phyloP scores from a whole-genome alignment of 148 eudicot species.

The Cornus suecica region DNA sequence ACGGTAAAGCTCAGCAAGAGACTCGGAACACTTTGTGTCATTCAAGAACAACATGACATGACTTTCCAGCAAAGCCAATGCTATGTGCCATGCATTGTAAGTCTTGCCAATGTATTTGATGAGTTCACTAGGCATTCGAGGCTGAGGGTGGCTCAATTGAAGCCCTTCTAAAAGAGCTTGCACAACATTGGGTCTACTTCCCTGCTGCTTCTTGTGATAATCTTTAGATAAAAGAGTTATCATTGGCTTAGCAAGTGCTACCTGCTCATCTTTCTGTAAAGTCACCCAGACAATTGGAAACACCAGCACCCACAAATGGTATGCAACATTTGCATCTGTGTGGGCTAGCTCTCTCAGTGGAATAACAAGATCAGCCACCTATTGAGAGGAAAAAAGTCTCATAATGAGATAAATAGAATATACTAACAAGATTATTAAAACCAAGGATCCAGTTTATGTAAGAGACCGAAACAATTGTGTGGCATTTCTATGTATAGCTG shows the following conservation, averaged over 20 bases:
- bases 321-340: conserved; percentile 99
- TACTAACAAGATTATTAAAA: neutral
- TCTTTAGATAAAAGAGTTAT: conserved; percentile 89
- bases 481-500: no score
- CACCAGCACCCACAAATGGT: conserved; percentile 96
- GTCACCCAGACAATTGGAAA: conserved; percentile 99
- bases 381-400: conserved; percentile 15
- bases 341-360: conserved; percentile 98
- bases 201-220: conserved; percentile 90
- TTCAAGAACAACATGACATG: conserved; percentile 91
- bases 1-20: conserved; percentile 96
- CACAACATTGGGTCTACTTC: conserved; percentile 91
- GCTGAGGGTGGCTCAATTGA: conserved; percentile 98
- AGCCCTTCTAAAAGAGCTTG: conserved; percentile 99
- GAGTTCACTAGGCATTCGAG: conserved; percentile 98
- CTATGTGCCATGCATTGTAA: conserved; percentile 99
- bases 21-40: conserved; percentile 92
- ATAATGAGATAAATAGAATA: neutral
- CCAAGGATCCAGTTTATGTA: neutral
- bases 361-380: conserved; percentile 93
- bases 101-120: conserved; percentile 97
- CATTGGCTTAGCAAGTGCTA: conserved; percentile 93
- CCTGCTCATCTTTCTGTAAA: conserved; percentile 94
- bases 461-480: no score
- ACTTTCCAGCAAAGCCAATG: conserved; percentile 89